phyloP scores from a whole-genome alignment of 2,329 filamentous ascomycete genomes.

The Cladosporium colombiae region DNA sequence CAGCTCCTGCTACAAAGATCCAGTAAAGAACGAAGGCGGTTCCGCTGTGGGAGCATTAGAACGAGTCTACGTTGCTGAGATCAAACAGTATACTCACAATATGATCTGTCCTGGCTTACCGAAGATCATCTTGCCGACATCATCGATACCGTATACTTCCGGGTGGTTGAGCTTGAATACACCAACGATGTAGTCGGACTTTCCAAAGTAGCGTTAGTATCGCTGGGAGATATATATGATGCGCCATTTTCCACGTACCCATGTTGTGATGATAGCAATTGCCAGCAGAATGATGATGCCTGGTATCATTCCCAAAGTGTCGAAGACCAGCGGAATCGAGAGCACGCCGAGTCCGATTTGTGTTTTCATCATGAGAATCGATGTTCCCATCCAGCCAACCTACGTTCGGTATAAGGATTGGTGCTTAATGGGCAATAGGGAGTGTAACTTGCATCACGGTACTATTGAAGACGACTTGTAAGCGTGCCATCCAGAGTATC shows the following conservation, averaged over 20 bases:
- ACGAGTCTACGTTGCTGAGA: not conserved
- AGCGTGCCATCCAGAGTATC: not conserved
- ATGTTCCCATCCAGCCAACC: conserved; percentile 49
- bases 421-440: not conserved
- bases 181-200: conserved; percentile 50
- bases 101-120: conserved; percentile 55
- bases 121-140: conserved; percentile 57
- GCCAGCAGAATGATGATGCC: conserved; percentile 47
- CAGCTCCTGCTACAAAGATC: conserved; percentile 16
- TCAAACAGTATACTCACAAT: conserved; percentile 32
- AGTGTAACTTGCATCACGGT: conserved; percentile 1
- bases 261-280: conserved; percentile 50
- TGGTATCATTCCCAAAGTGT: conserved; percentile 51
- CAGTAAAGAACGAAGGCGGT: conserved; percentile 22
- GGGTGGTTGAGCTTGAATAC: conserved; percentile 56
- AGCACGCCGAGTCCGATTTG: conserved; percentile 51
- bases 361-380: conserved; percentile 50
- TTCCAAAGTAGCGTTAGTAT: not conserved
- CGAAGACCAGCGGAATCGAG: conserved; percentile 49
- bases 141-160: conserved; percentile 59
- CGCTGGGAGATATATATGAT: not conserved
- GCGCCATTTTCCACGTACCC: conserved; percentile 32
- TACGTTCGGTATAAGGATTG: conserved; percentile 36
- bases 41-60: conserved; percentile 20
- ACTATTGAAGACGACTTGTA: not conserved